These are phyloP conservation scores for Polyporus arcularius DNA, from an alignment of 768 basidiomycete genomes.

Conservation along the genomic window DNA sequence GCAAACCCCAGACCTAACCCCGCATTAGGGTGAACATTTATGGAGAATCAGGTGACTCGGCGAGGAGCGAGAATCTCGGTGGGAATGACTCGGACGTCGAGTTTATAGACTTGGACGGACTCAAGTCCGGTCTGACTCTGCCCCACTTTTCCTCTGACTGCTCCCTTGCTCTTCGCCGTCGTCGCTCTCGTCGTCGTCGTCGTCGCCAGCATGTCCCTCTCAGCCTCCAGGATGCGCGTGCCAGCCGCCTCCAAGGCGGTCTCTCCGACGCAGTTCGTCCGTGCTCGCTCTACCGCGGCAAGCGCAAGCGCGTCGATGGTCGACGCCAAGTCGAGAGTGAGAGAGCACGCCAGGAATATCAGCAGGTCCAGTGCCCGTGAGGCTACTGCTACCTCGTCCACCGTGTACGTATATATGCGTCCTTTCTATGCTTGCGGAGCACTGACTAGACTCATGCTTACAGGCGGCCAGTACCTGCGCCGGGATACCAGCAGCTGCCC, in stretches of 20 bases:
- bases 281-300: constrained; percentile 53
- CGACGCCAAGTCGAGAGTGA: constrained; percentile 80
- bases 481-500: constrained; percentile 53
- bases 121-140: background rate
- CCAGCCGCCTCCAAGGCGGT: constrained; percentile 39
- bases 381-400: constrained; percentile 57
- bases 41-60: constrained; percentile 9
- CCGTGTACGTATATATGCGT: constrained; percentile 48
- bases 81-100: constrained; percentile 21
- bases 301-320: constrained; percentile 50
- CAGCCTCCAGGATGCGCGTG: constrained; percentile 44
- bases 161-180: constrained; percentile 9
- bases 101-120: constrained; percentile 11
- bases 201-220: constrained; percentile 21
- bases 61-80: background rate
- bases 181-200: constrained; percentile 6
- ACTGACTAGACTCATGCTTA: constrained; percentile 11
- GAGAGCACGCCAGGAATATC: constrained; percentile 75
- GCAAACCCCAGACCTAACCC: background rate
- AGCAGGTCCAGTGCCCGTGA: constrained; percentile 64
- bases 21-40: background rate
- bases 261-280: constrained; percentile 38
- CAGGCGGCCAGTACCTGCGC: constrained; percentile 67
- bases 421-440: background rate
- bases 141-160: constrained; percentile 16